Evolutionary conservation across 352 stramenopile species (phyloP).

Genomic region (Globisporangium takayamanum): DNA sequence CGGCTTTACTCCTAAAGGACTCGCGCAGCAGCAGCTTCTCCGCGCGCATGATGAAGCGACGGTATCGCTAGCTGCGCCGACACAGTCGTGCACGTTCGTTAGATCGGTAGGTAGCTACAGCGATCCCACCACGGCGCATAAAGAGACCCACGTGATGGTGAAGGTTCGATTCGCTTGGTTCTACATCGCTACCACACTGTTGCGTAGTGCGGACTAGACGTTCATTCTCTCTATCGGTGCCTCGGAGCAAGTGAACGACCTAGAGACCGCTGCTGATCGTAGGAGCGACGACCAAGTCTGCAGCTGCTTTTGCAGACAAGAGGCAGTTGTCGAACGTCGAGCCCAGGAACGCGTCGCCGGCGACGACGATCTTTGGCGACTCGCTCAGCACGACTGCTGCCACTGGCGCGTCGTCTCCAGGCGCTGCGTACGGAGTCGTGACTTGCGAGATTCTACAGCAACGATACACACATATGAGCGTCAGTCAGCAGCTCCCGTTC

Average conservation of each 20-base stretch:
- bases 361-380: slow-evolving; percentile 52
- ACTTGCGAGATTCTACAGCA: slow-evolving; percentile 58
- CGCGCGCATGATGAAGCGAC: slow-evolving; percentile 4
- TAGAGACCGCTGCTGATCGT: slow-evolving; percentile 31
- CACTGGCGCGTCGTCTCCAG: slow-evolving; percentile 5
- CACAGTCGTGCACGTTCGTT: no score
- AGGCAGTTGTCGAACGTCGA: slow-evolving; percentile 70
- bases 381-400: slow-evolving; percentile 32
- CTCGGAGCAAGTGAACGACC: neutral
- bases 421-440: slow-evolving; percentile 33
- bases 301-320: slow-evolving; percentile 45
- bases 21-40: neutral
- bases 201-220: neutral
- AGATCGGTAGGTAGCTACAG: no score
- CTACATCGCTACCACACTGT: neutral
- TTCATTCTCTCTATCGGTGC: neutral
- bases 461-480: neutral
- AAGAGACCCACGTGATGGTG: no score
- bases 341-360: slow-evolving; percentile 61
- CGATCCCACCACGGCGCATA: no score
- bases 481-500: neutral
- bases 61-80: neutral
- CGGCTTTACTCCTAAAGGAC: neutral
- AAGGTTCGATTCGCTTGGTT: no score
- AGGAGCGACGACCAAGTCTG: slow-evolving; percentile 14